Base-by-base conservation (phyloP, 352 stramenopile genomes). In the Phytophthora hibernalis region DNA sequence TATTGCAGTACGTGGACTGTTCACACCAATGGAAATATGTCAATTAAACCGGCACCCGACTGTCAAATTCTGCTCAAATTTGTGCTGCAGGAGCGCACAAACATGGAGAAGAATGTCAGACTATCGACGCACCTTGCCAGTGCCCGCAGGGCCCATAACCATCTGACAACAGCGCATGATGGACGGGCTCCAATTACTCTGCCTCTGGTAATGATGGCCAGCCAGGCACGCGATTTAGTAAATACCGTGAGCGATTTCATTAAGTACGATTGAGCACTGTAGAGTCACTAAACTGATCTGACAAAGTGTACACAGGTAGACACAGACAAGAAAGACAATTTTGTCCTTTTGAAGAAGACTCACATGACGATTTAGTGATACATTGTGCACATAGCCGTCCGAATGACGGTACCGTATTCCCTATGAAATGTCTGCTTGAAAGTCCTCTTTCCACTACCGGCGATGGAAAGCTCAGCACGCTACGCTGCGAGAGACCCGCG, bases 1-100 rank as follows among this genome's bases (percentile, higher is more conserved):
- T 94, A 65, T 93, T 96, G 82, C 92, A 98, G 71, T 97, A 97
- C 35, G 92, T 97, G 13, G 89, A 97, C 90, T 97, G 65, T 30
- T 7, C 35, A 51, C 43, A 16, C 10, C 43, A 35, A 70, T 28
- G 13, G 21, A 57, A 73, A 49, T 62, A 45, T 11, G 18, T 15
- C 12, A 40, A 53, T 54, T 15, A 65, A 68, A 59, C 40, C 33
- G 49, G 2, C 49, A 54, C 28, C 45, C 52, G 24, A 31, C 31
- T 15, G 37, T 68, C 18, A 63, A 35, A 61, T 48, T 44, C 18
- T n/a, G 18, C 44, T 56, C 20, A 64, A 60, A 58, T 55, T 53
- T 52, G 20, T 57, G 61, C 43, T 30, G n/a, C 40, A 62, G 40
- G 31, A 44, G 42, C 18, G 11, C n/a, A 52, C 54, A 18, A 44